Evolutionary conservation across 768 basidiomycete species (phyloP), one percentile per base, ranked within the genome.

Genomic region (Roridomyces roridus): DNA sequence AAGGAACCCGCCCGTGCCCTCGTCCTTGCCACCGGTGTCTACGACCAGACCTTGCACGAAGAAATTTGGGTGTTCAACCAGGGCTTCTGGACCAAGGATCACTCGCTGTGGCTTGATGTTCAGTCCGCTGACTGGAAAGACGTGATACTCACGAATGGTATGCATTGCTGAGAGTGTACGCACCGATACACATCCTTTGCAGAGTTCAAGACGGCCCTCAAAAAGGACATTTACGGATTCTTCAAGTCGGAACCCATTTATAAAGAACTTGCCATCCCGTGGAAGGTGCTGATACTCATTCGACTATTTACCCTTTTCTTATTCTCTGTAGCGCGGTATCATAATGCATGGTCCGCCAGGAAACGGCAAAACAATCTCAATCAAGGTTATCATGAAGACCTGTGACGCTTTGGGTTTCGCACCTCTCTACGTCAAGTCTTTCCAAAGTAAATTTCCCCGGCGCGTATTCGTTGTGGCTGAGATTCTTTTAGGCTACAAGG

Each of bases 271-370:
- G 80, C 80, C 1, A 90, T 94, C 52, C 87, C 92, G 1, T 94
- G 92, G 92, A 94, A 92, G 84, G 88, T 87, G 29, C 35, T 10
- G 11, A 5, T 34, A 43, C 18, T 10, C 20, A 43, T 37, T 3
- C 21, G n/a, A 7, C 34, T 5, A 12, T 37, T 21, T 18, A 31
- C 6, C 34, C 12, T 23, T 41, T 25, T 36, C 37, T 55, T 46
- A 37, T 49, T 14, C 8, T 42, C 26, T 53, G 15, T 57, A 93
- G 88, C 86, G 92, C 55, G 92, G 92, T 25, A 69, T 94, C 57
- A 92, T 94, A 67, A 80, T 94, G 81, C 79, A 87, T 57, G 93
- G 93, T 1, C 88, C 91, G n/a, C 89, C 90, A 83, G 91, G 92
- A 7, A 93, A 94, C 60, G 92, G 92, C 7, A 92, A 92, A 69